Evolutionary conservation across 805 yeast genomes (phyloP).

Genomic region (Yarrowia hollandica): DNA sequence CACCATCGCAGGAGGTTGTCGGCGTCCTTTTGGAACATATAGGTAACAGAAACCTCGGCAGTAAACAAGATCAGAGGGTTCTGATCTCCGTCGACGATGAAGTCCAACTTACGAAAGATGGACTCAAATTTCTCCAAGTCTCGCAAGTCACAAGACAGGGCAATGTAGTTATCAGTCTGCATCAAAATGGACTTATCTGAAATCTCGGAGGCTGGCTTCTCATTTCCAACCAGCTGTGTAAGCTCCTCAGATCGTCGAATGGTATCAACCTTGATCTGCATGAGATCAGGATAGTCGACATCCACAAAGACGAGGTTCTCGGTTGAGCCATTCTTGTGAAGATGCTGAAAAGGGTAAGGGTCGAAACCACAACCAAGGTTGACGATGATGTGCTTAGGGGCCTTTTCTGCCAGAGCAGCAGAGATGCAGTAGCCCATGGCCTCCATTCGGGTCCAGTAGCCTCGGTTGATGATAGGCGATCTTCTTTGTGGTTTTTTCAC

Average conservation of each 20-base stretch:
- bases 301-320: constrained; percentile 58
- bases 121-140: constrained; percentile 42
- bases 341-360: constrained; percentile 57
- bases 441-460: constrained; percentile 79
- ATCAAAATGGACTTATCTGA: constrained; percentile 31
- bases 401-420: constrained; percentile 46
- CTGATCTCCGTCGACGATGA: constrained; percentile 16
- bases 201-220: constrained; percentile 37
- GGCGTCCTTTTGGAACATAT: constrained; percentile 68
- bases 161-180: constrained; percentile 51
- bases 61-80: constrained; percentile 51
- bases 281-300: constrained; percentile 72
- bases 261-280: constrained; percentile 55
- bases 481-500: constrained; percentile 66
- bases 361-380: constrained; percentile 82
- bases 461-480: constrained; percentile 78
- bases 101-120: constrained; percentile 8
- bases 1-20: constrained; percentile 57
- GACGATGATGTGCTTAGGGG: constrained; percentile 47
- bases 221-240: constrained; percentile 47
- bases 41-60: constrained; percentile 82
- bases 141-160: constrained; percentile 69
- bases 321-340: constrained; percentile 39
- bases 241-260: constrained; percentile 53
- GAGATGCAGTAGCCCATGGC: constrained; percentile 57